Evolutionary conservation across 371 early-diverging fungal species (phyloP).

Genomic region (Actinomortierella wolfii): DNA sequence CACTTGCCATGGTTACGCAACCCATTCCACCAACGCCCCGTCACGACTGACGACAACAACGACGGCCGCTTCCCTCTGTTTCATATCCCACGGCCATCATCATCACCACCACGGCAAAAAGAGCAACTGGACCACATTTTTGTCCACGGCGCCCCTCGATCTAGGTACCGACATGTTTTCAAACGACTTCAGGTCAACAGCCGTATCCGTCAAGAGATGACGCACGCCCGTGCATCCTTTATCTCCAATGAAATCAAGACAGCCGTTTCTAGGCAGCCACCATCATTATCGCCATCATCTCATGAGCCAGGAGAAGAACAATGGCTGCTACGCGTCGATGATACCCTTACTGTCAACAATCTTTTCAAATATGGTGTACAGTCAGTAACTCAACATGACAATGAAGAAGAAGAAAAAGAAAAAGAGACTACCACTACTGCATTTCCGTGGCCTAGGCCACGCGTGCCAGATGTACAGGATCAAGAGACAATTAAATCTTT

Average conservation of each 20-base stretch:
- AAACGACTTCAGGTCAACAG: constrained; percentile 37
- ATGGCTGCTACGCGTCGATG: too few relatives aligned
- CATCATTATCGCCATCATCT: too few relatives aligned
- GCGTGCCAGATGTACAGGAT: constrained; percentile 74
- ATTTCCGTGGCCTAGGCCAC: constrained; percentile 12
- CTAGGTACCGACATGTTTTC: constrained; percentile 49
- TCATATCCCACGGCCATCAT: too few relatives aligned
- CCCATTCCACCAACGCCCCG: too few relatives aligned
- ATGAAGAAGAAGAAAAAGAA: too few relatives aligned
- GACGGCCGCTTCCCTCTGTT: too few relatives aligned
- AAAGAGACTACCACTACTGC: background rate
- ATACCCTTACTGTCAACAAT: too few relatives aligned
- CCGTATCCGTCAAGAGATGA: constrained; percentile 9
- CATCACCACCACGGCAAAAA: constrained; percentile 5
- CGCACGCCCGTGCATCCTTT: constrained; percentile 6
- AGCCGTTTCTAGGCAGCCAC: constrained; percentile 4
- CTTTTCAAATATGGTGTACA: constrained; percentile 4
- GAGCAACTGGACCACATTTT: constrained; percentile 17
- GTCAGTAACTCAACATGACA: constrained; percentile 4
- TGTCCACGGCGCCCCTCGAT: constrained; percentile 18
- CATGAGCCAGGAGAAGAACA: too few relatives aligned
- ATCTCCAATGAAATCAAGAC: constrained; percentile 4
- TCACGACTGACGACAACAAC: too few relatives aligned
- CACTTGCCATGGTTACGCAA: too few relatives aligned
- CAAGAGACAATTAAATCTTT: constrained; percentile 54